Conservation (phyloP, 192 early-diverging fungal genomes). For the Podila epicladia region DNA sequence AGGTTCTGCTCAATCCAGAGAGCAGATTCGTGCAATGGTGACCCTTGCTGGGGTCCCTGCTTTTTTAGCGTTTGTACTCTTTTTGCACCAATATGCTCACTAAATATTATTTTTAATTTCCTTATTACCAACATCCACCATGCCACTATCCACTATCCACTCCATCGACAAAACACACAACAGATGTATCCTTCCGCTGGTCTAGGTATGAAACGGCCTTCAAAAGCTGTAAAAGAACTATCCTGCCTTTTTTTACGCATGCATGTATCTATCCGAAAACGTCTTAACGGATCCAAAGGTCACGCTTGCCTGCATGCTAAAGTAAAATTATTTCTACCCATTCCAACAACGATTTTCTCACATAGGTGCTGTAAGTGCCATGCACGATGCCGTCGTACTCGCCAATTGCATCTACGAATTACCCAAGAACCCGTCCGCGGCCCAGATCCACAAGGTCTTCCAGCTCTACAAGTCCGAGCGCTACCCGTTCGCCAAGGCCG, state of each 20-base stretch:
- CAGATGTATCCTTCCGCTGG: slow-evolving; percentile 35
- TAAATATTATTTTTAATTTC: too few species aligned
- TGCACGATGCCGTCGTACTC: slow-evolving; percentile 15
- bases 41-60: too few species aligned
- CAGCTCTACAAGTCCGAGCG: slow-evolving; percentile 19
- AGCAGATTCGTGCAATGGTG: too few species aligned
- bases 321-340: background rate
- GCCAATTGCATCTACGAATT: slow-evolving; percentile 31
- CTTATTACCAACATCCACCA: too few species aligned
- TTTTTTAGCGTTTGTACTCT: slow-evolving; percentile 1
- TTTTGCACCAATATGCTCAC: background rate
- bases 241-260: background rate
- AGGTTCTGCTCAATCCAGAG: too few species aligned
- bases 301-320: background rate
- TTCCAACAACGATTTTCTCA: too few species aligned
- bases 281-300: background rate
- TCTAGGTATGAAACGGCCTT: slow-evolving; percentile 11
- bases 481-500: slow-evolving; percentile 17
- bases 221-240: background rate
- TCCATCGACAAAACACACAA: too few species aligned
- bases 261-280: background rate
- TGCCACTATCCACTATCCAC: too few species aligned
- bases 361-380: slow-evolving; percentile 25
- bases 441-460: slow-evolving; percentile 15
- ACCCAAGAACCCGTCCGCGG: slow-evolving; percentile 8